Conservation (phyloP, 1,284 basidiomycete species). For the Malassezia pachydermatis region DNA sequence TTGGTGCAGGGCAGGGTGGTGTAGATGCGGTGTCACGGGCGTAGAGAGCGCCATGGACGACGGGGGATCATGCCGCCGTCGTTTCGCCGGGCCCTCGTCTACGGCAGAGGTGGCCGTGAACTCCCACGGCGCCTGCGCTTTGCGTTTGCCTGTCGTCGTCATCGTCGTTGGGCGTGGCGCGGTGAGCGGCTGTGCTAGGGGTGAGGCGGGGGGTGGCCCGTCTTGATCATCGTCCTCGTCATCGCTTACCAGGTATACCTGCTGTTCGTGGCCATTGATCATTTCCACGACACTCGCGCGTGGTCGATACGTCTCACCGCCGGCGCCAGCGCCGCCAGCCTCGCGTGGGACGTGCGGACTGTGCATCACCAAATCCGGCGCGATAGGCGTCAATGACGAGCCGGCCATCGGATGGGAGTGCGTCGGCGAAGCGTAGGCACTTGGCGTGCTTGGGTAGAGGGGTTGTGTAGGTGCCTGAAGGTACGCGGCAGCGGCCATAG, state of each 20-base stretch:
- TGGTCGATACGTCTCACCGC: neutral
- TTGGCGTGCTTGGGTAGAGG: no score
- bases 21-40: slow-evolving; percentile 4
- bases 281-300: slow-evolving; percentile 11
- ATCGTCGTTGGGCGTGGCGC: neutral
- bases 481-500: neutral
- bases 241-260: slow-evolving; percentile 16
- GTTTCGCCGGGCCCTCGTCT: slow-evolving; percentile 4
- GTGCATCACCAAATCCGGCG: neutral
- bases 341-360: neutral
- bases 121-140: slow-evolving; percentile 1
- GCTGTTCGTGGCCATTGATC: slow-evolving; percentile 14
- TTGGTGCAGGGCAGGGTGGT: neutral
- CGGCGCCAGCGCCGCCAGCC: neutral
- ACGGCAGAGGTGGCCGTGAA: no score
- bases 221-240: slow-evolving; percentile 10
- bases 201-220: slow-evolving; percentile 8
- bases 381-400: neutral
- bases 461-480: no score
- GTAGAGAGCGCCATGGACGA: neutral
- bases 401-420: neutral
- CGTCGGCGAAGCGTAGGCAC: no score
- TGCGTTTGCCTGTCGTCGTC: slow-evolving; percentile 9
- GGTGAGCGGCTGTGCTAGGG: neutral
- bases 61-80: slow-evolving; percentile 11